Conservation (phyloP, 805 yeast genomes). For the Yarrowia deformans region DNA sequence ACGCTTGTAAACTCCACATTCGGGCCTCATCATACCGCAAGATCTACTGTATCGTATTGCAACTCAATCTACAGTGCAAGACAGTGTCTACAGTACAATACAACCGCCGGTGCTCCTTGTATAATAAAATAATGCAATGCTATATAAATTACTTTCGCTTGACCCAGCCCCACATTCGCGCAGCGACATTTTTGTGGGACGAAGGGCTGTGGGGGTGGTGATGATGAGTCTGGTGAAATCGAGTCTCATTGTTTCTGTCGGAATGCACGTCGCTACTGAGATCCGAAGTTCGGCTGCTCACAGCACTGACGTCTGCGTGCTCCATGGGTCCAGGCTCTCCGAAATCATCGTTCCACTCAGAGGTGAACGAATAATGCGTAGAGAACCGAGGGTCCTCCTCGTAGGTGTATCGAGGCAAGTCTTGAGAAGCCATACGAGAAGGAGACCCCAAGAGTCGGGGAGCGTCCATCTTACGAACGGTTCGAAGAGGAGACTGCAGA, state of each 20-base stretch:
- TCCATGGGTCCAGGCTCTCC: conserved; percentile 50
- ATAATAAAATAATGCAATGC: conserved; percentile 33
- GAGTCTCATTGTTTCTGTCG: conserved; percentile 14
- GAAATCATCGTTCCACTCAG: conserved; percentile 38
- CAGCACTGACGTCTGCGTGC: conserved; percentile 39
- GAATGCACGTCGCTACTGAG: conserved; percentile 4
- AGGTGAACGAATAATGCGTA: conserved; percentile 24
- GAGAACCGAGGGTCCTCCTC: conserved; percentile 30
- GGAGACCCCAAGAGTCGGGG: conserved; percentile 34
- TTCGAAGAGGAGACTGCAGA: conserved; percentile 35
- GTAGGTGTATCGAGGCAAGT: conserved; percentile 28
- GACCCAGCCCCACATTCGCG: conserved; percentile 47
- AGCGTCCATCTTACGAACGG: conserved; percentile 33
- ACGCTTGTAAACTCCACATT: background rate
- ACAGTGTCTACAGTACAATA: no score
- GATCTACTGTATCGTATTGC: no score
- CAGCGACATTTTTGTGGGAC: conserved; percentile 41
- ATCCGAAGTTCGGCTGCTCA: conserved; percentile 32
- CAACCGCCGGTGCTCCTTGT: no score
- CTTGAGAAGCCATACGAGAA: conserved; percentile 20
- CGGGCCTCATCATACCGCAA: no score
- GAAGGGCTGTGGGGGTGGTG: conserved; percentile 27
- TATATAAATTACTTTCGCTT: conserved; percentile 39
- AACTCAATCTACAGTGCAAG: no score
- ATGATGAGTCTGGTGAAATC: conserved; percentile 5